A percentile compares a stretch with the other conserved stretches of the same genome.
phyloP scores from a whole-genome alignment of 2,329 filamentous ascomycete genomes.

The Zasmidium cellare region DNA sequence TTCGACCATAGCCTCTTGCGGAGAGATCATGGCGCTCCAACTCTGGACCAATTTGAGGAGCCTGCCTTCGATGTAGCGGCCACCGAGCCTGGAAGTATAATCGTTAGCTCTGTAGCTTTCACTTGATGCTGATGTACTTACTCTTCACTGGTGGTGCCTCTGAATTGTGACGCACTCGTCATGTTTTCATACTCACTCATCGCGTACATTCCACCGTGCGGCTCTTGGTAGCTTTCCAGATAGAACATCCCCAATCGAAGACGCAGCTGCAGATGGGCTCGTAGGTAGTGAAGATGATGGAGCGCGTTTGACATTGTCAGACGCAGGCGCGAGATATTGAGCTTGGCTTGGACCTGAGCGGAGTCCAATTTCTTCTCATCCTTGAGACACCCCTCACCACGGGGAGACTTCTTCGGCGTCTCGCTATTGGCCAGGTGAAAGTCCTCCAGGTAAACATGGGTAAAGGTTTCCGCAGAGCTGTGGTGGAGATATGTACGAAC shows the following conservation, averaged over 20 bases:
- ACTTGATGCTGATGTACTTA: conserved; percentile 20
- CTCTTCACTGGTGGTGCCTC: conserved; percentile 34
- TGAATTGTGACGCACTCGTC: conserved; percentile 31
- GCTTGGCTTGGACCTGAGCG: neutral
- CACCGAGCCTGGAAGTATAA: conserved; percentile 28
- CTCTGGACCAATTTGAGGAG: conserved; percentile 21
- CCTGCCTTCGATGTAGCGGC: conserved; percentile 19
- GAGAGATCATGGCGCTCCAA: conserved; percentile 24
- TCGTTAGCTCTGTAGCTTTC: neutral
- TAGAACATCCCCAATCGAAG: conserved; percentile 38
- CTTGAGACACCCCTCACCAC: conserved; percentile 7
- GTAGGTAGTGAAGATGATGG: conserved; percentile 34
- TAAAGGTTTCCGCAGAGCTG: conserved; percentile 5
- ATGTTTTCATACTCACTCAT: conserved; percentile 35
- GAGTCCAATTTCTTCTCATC: neutral
- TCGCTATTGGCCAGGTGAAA: conserved; percentile 13
- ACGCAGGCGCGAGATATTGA: conserved; percentile 15
- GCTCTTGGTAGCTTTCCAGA: conserved; percentile 25
- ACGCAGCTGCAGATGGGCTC: conserved; percentile 35
- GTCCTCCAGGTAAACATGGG: conserved; percentile 20
- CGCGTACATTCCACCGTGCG: conserved; percentile 22
- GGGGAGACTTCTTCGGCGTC: conserved; percentile 8
- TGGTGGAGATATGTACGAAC: conserved; percentile 30
- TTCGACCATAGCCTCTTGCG: conserved; percentile 20
- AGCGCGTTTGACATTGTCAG: conserved; percentile 27